Conservation (phyloP, 2,329 filamentous ascomycete species). For the Metarhizium sp. region DNA sequence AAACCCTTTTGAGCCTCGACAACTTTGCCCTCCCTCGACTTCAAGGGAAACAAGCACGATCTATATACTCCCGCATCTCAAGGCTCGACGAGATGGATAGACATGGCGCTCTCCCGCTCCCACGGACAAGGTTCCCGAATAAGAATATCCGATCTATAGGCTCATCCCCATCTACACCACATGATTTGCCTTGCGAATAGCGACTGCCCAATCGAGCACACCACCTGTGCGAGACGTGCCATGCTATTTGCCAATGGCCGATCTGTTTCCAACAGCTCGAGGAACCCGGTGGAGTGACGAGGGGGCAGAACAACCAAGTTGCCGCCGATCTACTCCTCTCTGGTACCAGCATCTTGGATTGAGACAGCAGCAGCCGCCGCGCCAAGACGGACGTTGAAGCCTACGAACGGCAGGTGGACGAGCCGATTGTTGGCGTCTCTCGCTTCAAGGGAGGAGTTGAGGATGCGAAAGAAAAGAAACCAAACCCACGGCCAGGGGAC, state of each 20-base stretch:
- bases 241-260: no score
- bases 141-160: neutral
- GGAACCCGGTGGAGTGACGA: no score
- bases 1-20: no score
- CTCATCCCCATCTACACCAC: neutral
- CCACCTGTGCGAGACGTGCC: neutral
- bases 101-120: no score
- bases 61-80: no score
- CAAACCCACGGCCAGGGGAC: no score
- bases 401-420: neutral
- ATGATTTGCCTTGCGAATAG: neutral
- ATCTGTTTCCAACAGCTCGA: no score
- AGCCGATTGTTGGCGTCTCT: neutral
- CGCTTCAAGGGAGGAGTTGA: slow-evolving; percentile 14
- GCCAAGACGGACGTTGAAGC: neutral
- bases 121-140: neutral
- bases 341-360: slow-evolving; percentile 19
- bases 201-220: neutral
- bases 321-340: neutral
- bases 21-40: no score
- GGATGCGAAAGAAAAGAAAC: no score
- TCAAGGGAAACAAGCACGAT: no score
- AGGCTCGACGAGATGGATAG: no score
- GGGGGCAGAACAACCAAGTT: neutral
- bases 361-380: neutral